Conservation (phyloP, 2,329 filamentous ascomycete genomes). For the Dactylellina sp. region DNA sequence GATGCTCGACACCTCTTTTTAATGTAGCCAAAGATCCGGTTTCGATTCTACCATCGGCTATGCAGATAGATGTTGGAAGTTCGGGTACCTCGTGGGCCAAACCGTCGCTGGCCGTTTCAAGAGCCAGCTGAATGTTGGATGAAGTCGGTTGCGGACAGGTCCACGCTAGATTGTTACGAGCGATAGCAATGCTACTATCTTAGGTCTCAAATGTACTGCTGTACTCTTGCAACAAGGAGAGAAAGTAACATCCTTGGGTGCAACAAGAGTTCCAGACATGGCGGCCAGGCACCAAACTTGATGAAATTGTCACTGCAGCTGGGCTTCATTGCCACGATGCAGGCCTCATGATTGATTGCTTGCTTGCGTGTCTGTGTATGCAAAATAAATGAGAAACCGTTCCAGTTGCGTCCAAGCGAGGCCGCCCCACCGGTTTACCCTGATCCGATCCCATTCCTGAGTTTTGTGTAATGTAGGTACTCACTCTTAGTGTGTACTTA, state of each 20-base stretch:
- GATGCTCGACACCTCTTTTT: constrained; percentile 22
- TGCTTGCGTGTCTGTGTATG: constrained; percentile 11
- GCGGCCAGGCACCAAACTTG: constrained; percentile 11
- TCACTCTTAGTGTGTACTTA: no score
- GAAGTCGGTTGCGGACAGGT: constrained; percentile 36
- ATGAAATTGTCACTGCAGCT: no score
- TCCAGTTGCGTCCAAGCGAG: constrained; percentile 32
- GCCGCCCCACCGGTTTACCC: constrained; percentile 20
- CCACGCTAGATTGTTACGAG: constrained; percentile 8
- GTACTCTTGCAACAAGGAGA: constrained; percentile 14
- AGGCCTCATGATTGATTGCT: background rate
- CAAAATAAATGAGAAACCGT: constrained; percentile 32
- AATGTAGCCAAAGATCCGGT: constrained; percentile 26
- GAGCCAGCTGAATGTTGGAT: constrained; percentile 9
- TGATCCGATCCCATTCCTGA: constrained; percentile 11
- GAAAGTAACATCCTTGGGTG: no score
- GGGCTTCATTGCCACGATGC: background rate
- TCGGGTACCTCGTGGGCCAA: background rate
- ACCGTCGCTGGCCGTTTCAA: constrained; percentile 8
- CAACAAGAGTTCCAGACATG: no score
- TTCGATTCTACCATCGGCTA: constrained; percentile 20
- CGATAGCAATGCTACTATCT: background rate
- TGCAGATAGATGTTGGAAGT: constrained; percentile 29
- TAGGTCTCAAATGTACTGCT: constrained; percentile 18
- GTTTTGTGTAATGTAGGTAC: constrained; percentile 2